A percentile compares a stretch with the other conserved stretches of the same genome.
These are phyloP conservation scores for Aschersonia sp. DNA, from an alignment of 2,329 filamentous ascomycete genomes.

Conservation along the genomic window DNA sequence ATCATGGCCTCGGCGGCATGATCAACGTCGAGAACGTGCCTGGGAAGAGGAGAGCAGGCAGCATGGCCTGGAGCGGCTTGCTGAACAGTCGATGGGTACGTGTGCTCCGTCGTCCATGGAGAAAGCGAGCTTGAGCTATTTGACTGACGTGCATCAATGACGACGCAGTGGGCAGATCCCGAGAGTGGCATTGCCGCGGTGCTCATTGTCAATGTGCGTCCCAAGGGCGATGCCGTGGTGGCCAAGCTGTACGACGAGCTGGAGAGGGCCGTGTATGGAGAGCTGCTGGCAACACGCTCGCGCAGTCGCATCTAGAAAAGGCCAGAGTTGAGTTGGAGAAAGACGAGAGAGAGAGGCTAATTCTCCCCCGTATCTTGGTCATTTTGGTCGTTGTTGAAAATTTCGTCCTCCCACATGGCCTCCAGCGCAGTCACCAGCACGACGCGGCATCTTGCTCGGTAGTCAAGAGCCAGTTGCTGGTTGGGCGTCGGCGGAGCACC, in stretches of 20 bases:
- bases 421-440: conserved; percentile 32
- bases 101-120: conserved; percentile 1
- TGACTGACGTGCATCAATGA: not conserved
- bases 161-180: conserved; percentile 19
- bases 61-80: conserved; percentile 28
- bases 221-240: conserved; percentile 21
- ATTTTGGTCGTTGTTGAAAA: not conserved
- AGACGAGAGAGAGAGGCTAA: too few relatives aligned
- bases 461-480: conserved; percentile 33
- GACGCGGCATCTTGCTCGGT: conserved; percentile 30
- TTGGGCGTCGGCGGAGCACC: conserved; percentile 25
- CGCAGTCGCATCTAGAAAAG: not conserved
- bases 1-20: conserved; percentile 23
- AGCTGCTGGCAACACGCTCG: not conserved
- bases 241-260: conserved; percentile 22
- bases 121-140: not conserved
- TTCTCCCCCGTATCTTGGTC: too few relatives aligned
- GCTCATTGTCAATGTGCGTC: conserved; percentile 23
- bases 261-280: conserved; percentile 21
- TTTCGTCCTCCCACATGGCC: conserved; percentile 13
- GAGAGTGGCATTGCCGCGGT: conserved; percentile 23
- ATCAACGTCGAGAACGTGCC: conserved; percentile 23
- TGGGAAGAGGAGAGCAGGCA: conserved; percentile 25
- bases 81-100: conserved; percentile 27
- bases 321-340: too few relatives aligned